Evolutionary conservation across 345 rosid genomes (phyloP), one percentile per base, ranked within the genome.

Genomic region (Draba incana): DNA sequence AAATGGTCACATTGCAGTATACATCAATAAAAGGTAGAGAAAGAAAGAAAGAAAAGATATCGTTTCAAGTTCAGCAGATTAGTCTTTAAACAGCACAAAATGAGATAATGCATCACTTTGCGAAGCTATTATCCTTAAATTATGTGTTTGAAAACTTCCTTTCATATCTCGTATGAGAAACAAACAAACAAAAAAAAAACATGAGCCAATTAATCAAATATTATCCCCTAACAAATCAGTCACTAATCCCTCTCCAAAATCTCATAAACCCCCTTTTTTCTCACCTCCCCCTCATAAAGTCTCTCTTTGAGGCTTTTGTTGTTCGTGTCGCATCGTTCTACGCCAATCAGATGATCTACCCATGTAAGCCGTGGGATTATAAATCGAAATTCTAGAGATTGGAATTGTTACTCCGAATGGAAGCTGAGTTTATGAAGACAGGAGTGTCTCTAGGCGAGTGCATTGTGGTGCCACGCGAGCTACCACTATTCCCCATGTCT

Each of bases 401-500:
- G 28, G 55, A 62, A 52, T 35, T 70, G 7, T 72, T 6, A 49
- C 72, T 61, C 15, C 39, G 77, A 39, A 7, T 67, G 5, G 72
- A 53, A 50, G 59, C 54, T 30, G 69, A 73, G 56, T 55, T 55
- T 6, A 74, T 53, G 16, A 70, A 68, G 15, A 65, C 69, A 1
- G 80, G 81, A 57, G 81, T 55, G 43, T 68, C 80, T 33, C 77
- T 73, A 2, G 77, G 72, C 3, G 77, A 3, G 15, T 66, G 62
- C 0, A 62, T 0, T 6, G 71, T 51, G 27, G 62, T 0, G 14
- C 56, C 77, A 0, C 62, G 72, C 10, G 4, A 3, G 15, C 38
- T 73, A 7, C 75, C 35, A 54, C 59, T 57, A 15, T 76, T 78
- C 50, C 92, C 97, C 98, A 92, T 86, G 38, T 92, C 97, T 53